Base-by-base conservation (phyloP, 2,329 filamentous ascomycete species). In the Colletotrichum orchidophilum region DNA sequence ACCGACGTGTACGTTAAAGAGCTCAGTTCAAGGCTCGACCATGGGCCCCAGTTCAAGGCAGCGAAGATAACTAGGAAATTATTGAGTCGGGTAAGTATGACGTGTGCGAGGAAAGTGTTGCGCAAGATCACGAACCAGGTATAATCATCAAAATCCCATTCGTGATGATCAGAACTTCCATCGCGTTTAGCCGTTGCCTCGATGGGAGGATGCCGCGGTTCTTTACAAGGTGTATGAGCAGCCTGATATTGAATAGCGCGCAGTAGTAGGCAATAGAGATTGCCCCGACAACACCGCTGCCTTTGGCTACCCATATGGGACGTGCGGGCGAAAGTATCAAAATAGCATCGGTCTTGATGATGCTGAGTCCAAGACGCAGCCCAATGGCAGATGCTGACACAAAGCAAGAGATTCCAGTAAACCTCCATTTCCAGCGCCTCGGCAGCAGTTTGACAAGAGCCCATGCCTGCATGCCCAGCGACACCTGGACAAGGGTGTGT, bases 131-230 rank as follows among this genome's bases (percentile, higher is more conserved):
- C 81, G 57, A 78, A 88, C 87, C 84, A n/a, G 87, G 87, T 11
- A 88, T 77, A 18, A 88, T 74, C 88, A 90, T 89, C 64, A 90
- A 79, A 1, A 88, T 73, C 12, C 87, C 87, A 46, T 90, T 89
- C 59, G 86, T 87, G 75, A 88, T 85, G 61, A 88, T 82, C 27
- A 90, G 80, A 8, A 88, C 83, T 74, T 90, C 87, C 81, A 90
- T 86, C 5, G 86, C 83, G 0, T 79, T 85, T 49, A 90, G 75
- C 0, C 81, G 78, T 59, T 79, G 79, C 3, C 81, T 77, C 1
- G 79, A 79, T 1, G 83, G 83, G 1, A 89, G 79, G 7, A 90
- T 77, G 57, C 83, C 84, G 29, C 86, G 80, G 73, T 86, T 86
- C 9, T 79, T 76, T 53, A 82, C 77, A 71, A 90, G 81, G 75